Evolutionary conservation across 176 grass and related monocot species (phyloP).

Genomic region (Musa itinerans): DNA sequence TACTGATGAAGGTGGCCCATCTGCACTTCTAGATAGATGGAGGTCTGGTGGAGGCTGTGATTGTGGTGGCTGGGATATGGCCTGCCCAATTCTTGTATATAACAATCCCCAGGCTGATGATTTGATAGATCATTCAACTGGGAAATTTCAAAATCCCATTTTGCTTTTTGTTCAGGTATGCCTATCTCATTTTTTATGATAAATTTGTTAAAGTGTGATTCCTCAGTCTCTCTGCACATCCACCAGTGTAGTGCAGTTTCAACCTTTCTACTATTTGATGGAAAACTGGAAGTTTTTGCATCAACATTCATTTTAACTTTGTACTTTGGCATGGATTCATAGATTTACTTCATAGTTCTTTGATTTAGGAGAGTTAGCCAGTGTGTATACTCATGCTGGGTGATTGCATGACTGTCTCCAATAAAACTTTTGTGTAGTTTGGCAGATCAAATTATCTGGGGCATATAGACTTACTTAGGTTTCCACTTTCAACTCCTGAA

Average conservation of each 20-base stretch:
- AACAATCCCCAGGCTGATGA: conserved; percentile 44
- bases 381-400: neutral
- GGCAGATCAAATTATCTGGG: too few relatives aligned
- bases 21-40: conserved; percentile 71
- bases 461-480: too few relatives aligned
- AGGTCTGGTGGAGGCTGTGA: conserved; percentile 80
- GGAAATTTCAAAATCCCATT: conserved; percentile 48
- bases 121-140: conserved; percentile 38
- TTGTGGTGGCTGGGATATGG: conserved; percentile 98
- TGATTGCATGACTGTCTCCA: neutral
- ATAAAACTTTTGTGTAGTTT: too few relatives aligned
- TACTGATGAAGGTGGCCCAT: conserved; percentile 54
- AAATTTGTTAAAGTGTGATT: neutral
- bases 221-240: neutral
- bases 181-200: conserved; percentile 4
- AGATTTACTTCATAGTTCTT: neutral
- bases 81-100: conserved; percentile 81
- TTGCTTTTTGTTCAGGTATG: conserved; percentile 67
- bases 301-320: too few relatives aligned
- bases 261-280: neutral
- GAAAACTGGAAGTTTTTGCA: neutral
- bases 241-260: neutral
- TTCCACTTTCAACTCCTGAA: neutral
- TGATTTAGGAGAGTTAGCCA: neutral
- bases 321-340: too few relatives aligned